Percentiles rank a stretch among this genome's conserved stretches.
phyloP scores from a whole-genome alignment of 768 basidiomycete species.

The Phaeolepiota aurea region DNA sequence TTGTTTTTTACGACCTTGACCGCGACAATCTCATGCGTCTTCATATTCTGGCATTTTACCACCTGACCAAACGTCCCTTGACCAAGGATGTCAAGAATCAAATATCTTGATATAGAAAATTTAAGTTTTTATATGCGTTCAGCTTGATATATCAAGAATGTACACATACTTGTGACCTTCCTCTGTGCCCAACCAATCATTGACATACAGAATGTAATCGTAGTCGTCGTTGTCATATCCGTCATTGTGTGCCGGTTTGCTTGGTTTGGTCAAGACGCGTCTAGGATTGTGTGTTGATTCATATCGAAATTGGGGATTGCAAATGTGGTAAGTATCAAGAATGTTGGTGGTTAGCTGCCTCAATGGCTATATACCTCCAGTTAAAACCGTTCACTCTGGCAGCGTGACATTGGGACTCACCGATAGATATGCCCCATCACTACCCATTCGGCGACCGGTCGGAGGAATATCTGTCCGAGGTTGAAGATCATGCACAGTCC shows the following conservation, averaged over 20 bases:
- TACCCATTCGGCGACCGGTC: constrained; percentile 66
- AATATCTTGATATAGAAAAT: constrained; percentile 48
- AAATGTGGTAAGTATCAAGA: constrained; percentile 85
- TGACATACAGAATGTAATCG: constrained; percentile 98
- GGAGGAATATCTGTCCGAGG: constrained; percentile 62
- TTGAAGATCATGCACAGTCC: constrained; percentile 68
- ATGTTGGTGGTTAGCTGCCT: constrained; percentile 77
- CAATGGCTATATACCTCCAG: constrained; percentile 35
- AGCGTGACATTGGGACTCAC: constrained; percentile 60
- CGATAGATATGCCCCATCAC: constrained; percentile 70
- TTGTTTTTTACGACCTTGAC: constrained; percentile 99
- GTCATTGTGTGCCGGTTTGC: constrained; percentile 92
- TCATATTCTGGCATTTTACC: constrained; percentile 99
- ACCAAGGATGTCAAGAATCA: constrained; percentile 96
- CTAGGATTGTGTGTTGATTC: constrained; percentile 93
- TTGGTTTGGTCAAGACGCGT: constrained; percentile 94
- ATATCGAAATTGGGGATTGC: constrained; percentile 93
- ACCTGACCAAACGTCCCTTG: constrained; percentile 99
- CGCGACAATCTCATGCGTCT: constrained; percentile 96
- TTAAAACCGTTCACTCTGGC: no score
- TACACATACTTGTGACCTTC: constrained; percentile 85
- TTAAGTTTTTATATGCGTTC: constrained; percentile 3
- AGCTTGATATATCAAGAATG: constrained; percentile 4
- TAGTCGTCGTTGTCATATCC: constrained; percentile 99
- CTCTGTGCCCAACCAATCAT: constrained; percentile 92